Evolutionary conservation across 768 basidiomycete genomes (phyloP), one percentile per base, ranked within the genome.

Genomic region (Leccinum obscurum): DNA sequence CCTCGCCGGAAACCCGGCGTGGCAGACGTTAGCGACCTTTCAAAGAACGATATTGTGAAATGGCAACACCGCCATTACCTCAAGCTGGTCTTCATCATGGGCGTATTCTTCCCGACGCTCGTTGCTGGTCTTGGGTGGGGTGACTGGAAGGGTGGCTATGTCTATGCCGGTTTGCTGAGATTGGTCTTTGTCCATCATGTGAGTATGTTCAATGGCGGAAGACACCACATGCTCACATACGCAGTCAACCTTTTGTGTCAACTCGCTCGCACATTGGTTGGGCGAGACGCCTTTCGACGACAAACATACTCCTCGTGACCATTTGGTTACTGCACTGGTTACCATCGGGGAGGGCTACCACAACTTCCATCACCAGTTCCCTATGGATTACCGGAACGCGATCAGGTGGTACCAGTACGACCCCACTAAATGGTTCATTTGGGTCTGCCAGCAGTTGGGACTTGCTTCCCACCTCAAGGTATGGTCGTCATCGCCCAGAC

Each of bases 301-400:
- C 84, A 95, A 95, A 78, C 92, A 95, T 75, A 90, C 92, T 9
- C 94, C 95, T 17, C 83, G 89, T 55, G 93, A 96, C 75, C 94
- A 95, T 75, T 72, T 94, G 61, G 72, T 95, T 71, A 95, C 94
- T 32, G 95, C 95, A 3, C 78, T 97, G 32, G 88, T 86, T 62
- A 97, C 95, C 39, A 88, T 95, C 68, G 95, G 95, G 56, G 95
- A 98, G 75, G 95, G 95, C 15, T 98, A 98, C 79, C 95, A 98
- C 81, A 98, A 98, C 77, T 96, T 96, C 85, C 95, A 98, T 78
- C 95, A 98, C 70, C 86, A 85, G 60, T 96, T 96, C 85, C 95
- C 95, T 7, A 93, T 93, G 91, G 95, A 98, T 75, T 98, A 95
- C 79, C 85, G 95, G 26, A 96, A 96, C 70, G 95, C 95, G 58